A percentile compares a stretch with the other conserved stretches of the same genome.
These are phyloP conservation scores for Phytophthora lateralis DNA, from an alignment of 352 stramenopile species.

Conservation along the genomic window DNA sequence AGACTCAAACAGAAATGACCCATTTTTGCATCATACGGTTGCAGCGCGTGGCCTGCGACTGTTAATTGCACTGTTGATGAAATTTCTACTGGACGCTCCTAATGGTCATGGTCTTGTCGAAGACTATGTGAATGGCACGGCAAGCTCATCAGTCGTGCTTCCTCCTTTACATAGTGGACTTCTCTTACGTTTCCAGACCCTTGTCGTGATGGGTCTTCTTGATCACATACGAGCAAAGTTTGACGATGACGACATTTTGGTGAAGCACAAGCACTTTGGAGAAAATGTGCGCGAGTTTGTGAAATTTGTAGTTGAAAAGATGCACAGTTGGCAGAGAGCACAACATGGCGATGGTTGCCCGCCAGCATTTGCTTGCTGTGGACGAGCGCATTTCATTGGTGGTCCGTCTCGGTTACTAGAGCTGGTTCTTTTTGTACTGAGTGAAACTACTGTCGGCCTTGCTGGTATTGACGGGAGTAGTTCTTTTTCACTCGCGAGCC, in stretches of 20 bases:
- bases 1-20: conserved; percentile 46
- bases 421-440: conserved; percentile 65
- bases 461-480: conserved; percentile 16
- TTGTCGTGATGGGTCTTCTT: conserved; percentile 58
- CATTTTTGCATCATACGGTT: conserved; percentile 63
- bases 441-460: conserved; percentile 48
- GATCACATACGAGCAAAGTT: conserved; percentile 57
- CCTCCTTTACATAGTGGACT: conserved; percentile 55
- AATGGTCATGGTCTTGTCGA: conserved; percentile 60
- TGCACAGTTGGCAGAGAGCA: conserved; percentile 71
- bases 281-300: conserved; percentile 68
- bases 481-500: conserved; percentile 21
- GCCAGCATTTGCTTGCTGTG: conserved; percentile 50
- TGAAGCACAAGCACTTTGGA: conserved; percentile 58
- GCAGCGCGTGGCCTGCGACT: conserved; percentile 45
- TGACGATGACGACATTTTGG: conserved; percentile 45
- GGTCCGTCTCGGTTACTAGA: conserved; percentile 60
- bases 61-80: conserved; percentile 56
- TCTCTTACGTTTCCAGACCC: conserved; percentile 54
- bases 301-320: conserved; percentile 56
- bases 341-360: conserved; percentile 72
- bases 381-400: conserved; percentile 55
- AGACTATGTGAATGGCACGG: conserved; percentile 49
- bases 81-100: conserved; percentile 51
- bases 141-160: conserved; percentile 37